phyloP scores from a whole-genome alignment of 345 rosid species.

The Citropsis articulata region DNA sequence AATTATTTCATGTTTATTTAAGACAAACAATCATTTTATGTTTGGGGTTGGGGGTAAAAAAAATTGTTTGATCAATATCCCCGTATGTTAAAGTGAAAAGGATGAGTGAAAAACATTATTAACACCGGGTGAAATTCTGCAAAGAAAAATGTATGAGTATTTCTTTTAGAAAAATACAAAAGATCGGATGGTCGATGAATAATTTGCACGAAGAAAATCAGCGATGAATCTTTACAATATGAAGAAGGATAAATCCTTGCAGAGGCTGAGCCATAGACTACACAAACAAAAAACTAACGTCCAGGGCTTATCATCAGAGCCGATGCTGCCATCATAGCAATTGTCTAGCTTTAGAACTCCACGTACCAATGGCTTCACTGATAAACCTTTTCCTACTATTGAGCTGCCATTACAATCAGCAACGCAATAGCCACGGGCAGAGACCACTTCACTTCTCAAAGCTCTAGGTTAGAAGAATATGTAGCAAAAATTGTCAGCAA shows the following conservation, averaged over 20 bases:
- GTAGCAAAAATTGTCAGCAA: conserved; percentile 14
- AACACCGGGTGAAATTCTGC: no score
- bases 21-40: no score
- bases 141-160: no score
- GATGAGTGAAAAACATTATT: no score
- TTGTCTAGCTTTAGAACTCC: not conserved
- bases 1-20: no score
- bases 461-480: conserved; percentile 21
- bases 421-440: not conserved
- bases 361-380: not conserved
- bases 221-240: not conserved
- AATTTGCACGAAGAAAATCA: no score
- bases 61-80: no score
- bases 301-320: not conserved
- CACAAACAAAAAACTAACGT: not conserved
- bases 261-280: not conserved
- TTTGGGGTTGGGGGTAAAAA: no score
- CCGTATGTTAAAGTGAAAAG: no score
- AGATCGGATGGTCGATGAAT: no score
- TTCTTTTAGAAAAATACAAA: no score
- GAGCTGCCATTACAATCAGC: not conserved
- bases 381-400: conserved; percentile 2
- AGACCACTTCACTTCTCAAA: conserved; percentile 3
- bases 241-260: not conserved
- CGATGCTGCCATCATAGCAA: not conserved